Conservation (phyloP, 257 asterid genomes). For the Forsythia suspensa region DNA sequence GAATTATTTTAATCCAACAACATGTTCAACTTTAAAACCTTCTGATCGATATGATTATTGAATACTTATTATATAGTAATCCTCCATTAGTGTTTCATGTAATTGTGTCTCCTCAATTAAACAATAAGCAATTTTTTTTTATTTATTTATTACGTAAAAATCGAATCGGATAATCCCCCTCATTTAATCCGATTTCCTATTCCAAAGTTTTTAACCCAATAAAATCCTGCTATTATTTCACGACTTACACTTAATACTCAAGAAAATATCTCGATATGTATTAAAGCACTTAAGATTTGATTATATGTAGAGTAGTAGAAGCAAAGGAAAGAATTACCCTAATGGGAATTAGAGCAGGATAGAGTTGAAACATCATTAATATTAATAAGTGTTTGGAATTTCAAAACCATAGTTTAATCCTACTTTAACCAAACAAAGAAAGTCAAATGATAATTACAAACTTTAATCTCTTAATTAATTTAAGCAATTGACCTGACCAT, state of each 20-base stretch:
- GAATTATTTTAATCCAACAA: not conserved
- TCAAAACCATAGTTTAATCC: not conserved
- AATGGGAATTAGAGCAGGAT: not conserved
- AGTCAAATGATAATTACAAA: constrained; percentile 20
- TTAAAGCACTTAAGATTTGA: too few species aligned
- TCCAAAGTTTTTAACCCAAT: not conserved
- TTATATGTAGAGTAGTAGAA: not conserved
- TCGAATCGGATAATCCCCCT: too few species aligned
- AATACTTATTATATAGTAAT: too few species aligned
- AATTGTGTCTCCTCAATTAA: too few species aligned
- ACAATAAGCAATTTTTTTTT: not conserved
- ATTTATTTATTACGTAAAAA: too few species aligned
- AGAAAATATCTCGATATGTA: too few species aligned
- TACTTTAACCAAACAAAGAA: not conserved
- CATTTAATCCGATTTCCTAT: too few species aligned
- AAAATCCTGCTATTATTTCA: too few species aligned
- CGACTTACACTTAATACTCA: too few species aligned
- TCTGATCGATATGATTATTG: too few species aligned
- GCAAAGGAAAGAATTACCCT: not conserved
- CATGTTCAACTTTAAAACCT: not conserved
- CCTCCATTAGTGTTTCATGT: not conserved
- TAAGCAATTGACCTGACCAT: constrained; percentile 12
- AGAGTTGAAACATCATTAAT: not conserved
- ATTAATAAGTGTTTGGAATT: too few species aligned
- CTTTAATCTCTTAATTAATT: constrained; percentile 18